These are phyloP conservation scores for Cyathus striatus DNA, from an alignment of 768 basidiomycete genomes.

Conservation along the genomic window DNA sequence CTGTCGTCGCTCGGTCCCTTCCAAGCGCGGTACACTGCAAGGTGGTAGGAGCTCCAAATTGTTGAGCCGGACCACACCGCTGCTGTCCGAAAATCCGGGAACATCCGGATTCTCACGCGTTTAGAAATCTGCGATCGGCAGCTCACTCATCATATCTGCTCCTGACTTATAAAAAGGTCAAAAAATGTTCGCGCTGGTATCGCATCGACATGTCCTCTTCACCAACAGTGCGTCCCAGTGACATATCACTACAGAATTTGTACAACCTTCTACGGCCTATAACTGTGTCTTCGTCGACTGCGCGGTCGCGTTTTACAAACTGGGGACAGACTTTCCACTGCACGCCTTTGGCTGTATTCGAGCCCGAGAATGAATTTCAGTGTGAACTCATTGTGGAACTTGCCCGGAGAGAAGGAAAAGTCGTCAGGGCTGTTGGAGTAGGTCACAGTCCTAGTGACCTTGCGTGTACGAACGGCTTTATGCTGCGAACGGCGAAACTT, in stretches of 20 bases:
- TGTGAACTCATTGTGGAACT: slow-evolving; percentile 77
- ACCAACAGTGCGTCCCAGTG: slow-evolving; percentile 24
- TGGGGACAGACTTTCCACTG: slow-evolving; percentile 84
- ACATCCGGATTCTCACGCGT: slow-evolving; percentile 23
- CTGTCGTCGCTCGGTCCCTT: no score
- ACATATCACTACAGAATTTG: slow-evolving; percentile 41
- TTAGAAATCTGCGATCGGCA: no score
- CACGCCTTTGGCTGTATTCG: slow-evolving; percentile 65
- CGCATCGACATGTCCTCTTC: slow-evolving; percentile 29
- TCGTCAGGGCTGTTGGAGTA: slow-evolving; percentile 79
- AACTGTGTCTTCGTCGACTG: slow-evolving; percentile 36
- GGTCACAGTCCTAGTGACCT: slow-evolving; percentile 95
- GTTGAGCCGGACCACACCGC: not conserved
- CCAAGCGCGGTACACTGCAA: slow-evolving; percentile 2
- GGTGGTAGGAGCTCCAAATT: not conserved
- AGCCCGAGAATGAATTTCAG: slow-evolving; percentile 64
- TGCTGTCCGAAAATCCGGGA: no score
- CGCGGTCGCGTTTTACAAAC: slow-evolving; percentile 60
- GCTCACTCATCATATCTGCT: not conserved
- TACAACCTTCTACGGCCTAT: slow-evolving; percentile 51
- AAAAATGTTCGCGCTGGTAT: slow-evolving; percentile 22
- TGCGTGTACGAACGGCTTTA: slow-evolving; percentile 82
- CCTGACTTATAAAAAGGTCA: slow-evolving; percentile 30
- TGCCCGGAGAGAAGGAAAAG: slow-evolving; percentile 64
- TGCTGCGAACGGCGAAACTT: slow-evolving; percentile 76